Base-by-base conservation (phyloP, 179 eudicot genomes). In the Spergularia azorica region DNA sequence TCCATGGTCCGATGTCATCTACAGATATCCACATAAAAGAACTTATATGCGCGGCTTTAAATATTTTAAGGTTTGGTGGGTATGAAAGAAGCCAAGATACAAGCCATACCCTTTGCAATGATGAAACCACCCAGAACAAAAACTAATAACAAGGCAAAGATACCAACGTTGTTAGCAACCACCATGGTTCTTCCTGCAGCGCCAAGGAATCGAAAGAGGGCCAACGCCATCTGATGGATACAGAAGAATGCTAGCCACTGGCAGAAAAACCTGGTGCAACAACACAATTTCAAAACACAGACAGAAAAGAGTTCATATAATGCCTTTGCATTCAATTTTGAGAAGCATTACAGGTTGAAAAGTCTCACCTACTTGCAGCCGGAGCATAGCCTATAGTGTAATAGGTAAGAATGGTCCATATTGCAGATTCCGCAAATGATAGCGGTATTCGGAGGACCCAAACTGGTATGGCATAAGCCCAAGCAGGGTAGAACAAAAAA, bases 361-460 rank as follows among this genome's bases (percentile, higher is more conserved):
- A 38, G 74, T 41, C 72, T 72, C 72, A 89, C 97, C 98, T 84
- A 80, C 78, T 80, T 39, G 85, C 83, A 64, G 84, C 78, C 14
- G 98, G 98, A 73, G 98, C 93, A 82, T 83, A 94, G 11, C 98
- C 97, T 55, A 94, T 81, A 2, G 95, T 90, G 70, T 94, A 94
- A 79, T 94, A 92, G 11, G 98, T 94, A 36, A 94, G 89, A 73
- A 88, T 57, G 54, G 88, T 77, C 92, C 92, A 94, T 74, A 94
- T 86, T 14, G 79, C 86, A 0, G 98, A 88, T 76, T 92, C 98
- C 79, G 84, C 39, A 52, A 89, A 59, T 3, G 98, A 94, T 38
- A 87, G 50, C 3, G 97, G 97, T 50, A 94, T 73, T 58, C 94
- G 78, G 8, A 90, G 89, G 55, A 90, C 75, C 92, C 97, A 94